Conservation (phyloP, 345 rosid species). For the Pistacia integerrima region DNA sequence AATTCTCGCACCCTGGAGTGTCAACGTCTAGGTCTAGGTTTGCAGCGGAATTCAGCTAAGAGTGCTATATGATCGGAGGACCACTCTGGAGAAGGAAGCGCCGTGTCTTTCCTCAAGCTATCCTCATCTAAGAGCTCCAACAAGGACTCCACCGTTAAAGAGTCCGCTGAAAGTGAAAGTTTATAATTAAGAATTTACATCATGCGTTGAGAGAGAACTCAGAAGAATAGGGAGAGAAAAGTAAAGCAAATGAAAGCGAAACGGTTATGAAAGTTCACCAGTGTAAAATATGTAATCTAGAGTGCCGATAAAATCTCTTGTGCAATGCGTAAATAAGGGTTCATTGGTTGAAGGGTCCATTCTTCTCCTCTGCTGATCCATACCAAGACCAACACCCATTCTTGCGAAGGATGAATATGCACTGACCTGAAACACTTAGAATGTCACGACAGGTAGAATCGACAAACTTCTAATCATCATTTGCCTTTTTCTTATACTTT, state of each 20-base stretch:
- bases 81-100: slow-evolving; percentile 99
- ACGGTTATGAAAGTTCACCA: slow-evolving; percentile 40
- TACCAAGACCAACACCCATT: slow-evolving; percentile 52
- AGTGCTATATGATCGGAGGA: slow-evolving; percentile 98
- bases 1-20: slow-evolving; percentile 29
- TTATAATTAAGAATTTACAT: background rate
- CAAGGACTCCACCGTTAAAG: slow-evolving; percentile 85
- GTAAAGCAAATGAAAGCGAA: background rate
- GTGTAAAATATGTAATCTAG: slow-evolving; percentile 95
- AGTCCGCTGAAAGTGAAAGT: slow-evolving; percentile 66
- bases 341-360: slow-evolving; percentile 88
- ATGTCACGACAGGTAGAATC: slow-evolving; percentile 21
- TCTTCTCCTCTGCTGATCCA: slow-evolving; percentile 83
- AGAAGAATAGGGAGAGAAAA: background rate
- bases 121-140: slow-evolving; percentile 99
- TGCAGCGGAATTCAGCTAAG: slow-evolving; percentile 92
- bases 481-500: background rate
- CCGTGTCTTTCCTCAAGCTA: slow-evolving; percentile 96
- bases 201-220: no score
- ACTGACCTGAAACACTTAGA: slow-evolving; percentile 69
- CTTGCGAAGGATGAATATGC: slow-evolving; percentile 95
- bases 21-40: slow-evolving; percentile 90
- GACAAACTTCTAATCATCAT: background rate
- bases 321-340: slow-evolving; percentile 93
- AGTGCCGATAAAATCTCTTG: slow-evolving; percentile 91